Evolutionary conservation across 23 red algal genomes (phyloP).

Genomic region (Agarophyton chilense): DNA sequence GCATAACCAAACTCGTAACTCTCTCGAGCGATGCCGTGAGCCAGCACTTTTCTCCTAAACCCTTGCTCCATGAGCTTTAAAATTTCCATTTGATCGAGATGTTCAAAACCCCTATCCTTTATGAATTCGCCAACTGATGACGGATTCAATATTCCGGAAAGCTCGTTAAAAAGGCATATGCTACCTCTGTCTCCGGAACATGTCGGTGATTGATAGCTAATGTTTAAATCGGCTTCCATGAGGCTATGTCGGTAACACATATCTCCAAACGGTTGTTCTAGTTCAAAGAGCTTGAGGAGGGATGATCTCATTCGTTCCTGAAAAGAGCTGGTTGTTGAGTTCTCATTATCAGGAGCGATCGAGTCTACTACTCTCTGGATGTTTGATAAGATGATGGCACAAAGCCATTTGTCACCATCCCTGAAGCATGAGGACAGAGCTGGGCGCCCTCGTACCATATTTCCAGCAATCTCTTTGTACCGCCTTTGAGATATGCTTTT

Average conservation of each 20-base stretch:
- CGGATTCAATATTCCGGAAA: slow-evolving; percentile 51
- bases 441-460: slow-evolving; percentile 35
- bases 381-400: slow-evolving; percentile 43
- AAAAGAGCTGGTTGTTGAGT: not conserved
- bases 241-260: slow-evolving; percentile 34
- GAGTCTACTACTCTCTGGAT: not conserved
- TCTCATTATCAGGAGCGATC: not conserved
- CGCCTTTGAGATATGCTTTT: slow-evolving; percentile 23
- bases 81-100: not conserved
- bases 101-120: slow-evolving; percentile 3
- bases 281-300: slow-evolving; percentile 12
- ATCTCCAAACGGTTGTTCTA: slow-evolving; percentile 30
- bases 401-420: slow-evolving; percentile 58
- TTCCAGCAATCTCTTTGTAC: slow-evolving; percentile 29
- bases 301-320: not conserved
- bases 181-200: slow-evolving; percentile 36
- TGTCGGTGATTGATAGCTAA: slow-evolving; percentile 11
- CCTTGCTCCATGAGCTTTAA: slow-evolving; percentile 20
- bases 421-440: slow-evolving; percentile 44
- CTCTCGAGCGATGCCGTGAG: slow-evolving; percentile 31
- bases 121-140: slow-evolving; percentile 56
- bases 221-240: slow-evolving; percentile 32
- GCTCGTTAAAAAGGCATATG: slow-evolving; percentile 50
- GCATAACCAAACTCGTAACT: slow-evolving; percentile 47
- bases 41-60: slow-evolving; percentile 13